Evolutionary conservation across 2,329 filamentous ascomycete species (phyloP), one percentile per base, ranked within the genome.

Genomic region (Rutstroemia sp.): DNA sequence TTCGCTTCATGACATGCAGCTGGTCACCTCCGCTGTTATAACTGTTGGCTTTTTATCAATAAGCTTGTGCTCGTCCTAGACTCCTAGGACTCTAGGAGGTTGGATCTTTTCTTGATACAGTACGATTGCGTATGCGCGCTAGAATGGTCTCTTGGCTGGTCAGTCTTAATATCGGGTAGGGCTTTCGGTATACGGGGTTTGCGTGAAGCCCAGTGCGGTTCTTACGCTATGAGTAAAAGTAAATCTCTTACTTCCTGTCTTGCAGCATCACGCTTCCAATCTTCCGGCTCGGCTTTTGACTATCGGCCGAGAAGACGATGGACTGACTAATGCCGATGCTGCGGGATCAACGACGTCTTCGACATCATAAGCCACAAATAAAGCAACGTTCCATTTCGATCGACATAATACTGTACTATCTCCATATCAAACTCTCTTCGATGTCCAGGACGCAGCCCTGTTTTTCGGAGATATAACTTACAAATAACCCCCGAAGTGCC

Each of bases 131-230:
- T 54, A 27, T 39, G 44, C 12, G 38, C 38, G 18, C 14, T 34
- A 16, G 18, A 23, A 14, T 21, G 10, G n/a, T 41, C 21, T 30
- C 18, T 23, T 49, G 48, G 45, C 21, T 49, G 23, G n/a, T 49
- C 52, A 54, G 52, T 42, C 52, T 49, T 49, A 49, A 42, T 34
- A 30, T 49, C 52, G 52, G 52, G 52, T 49, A 54, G 23, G 52
- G 52, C 52, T 49, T 54, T 54, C 52, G 21, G 45, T 42, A 49
- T 10, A 54, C 44, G n/a, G 52, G 52, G n/a, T 49, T 49, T 19
- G 44, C 27, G 30, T 12, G 30, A 10, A 12, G 30, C 12, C 4
- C 9, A 34, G 30, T 3, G 30, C 8, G 10, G 10, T 34, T 34
- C 10, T 34, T 34, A 12, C 30, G 30, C 30, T 34, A 34, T 34